A percentile compares a stretch with the other conserved stretches of the same genome.
phyloP scores from a whole-genome alignment of 2,329 filamentous ascomycete genomes.

The Arthrobotrys sinensis region DNA sequence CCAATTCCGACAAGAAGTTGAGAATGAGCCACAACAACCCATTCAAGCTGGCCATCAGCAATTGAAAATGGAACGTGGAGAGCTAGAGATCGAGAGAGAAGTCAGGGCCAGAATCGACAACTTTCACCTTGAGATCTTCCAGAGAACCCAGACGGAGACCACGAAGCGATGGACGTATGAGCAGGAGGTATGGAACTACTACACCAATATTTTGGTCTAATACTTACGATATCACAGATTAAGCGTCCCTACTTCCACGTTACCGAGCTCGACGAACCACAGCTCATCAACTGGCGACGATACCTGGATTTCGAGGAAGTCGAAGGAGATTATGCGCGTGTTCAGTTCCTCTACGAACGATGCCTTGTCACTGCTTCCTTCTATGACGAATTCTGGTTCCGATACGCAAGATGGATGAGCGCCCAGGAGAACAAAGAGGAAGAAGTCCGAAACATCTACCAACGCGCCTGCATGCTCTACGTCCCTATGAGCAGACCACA shows the following conservation, averaged over 20 bases:
- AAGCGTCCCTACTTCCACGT: conserved; percentile 98
- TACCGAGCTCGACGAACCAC: conserved; percentile 87
- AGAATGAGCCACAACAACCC: conserved; percentile 74
- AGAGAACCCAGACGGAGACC: conserved; percentile 86
- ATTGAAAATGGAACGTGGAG: conserved; percentile 73
- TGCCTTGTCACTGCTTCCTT: conserved; percentile 93
- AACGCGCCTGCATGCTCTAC: conserved; percentile 86
- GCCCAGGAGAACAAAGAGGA: conserved; percentile 85
- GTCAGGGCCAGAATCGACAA: conserved; percentile 84
- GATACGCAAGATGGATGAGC: conserved; percentile 96
- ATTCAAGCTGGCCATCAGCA: conserved; percentile 65
- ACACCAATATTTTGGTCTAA: too few relatives aligned
- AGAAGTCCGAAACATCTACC: conserved; percentile 91
- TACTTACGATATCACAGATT: conserved; percentile 69
- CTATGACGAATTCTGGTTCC: conserved; percentile 98
- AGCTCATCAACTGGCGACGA: conserved; percentile 92
- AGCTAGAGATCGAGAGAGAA: conserved; percentile 86
- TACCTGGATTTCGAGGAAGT: conserved; percentile 96
- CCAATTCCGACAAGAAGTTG: conserved; percentile 80
- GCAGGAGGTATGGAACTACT: conserved; percentile 72
- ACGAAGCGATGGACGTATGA: conserved; percentile 96
- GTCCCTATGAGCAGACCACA: conserved; percentile 88
- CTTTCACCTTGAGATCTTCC: conserved; percentile 85
- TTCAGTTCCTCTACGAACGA: conserved; percentile 89
- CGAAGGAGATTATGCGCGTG: conserved; percentile 82